Percentiles rank a stretch among this genome's conserved stretches.
Conservation (phyloP, 106 monocot genomes). For the Phalaenopsis equestris region DNA sequence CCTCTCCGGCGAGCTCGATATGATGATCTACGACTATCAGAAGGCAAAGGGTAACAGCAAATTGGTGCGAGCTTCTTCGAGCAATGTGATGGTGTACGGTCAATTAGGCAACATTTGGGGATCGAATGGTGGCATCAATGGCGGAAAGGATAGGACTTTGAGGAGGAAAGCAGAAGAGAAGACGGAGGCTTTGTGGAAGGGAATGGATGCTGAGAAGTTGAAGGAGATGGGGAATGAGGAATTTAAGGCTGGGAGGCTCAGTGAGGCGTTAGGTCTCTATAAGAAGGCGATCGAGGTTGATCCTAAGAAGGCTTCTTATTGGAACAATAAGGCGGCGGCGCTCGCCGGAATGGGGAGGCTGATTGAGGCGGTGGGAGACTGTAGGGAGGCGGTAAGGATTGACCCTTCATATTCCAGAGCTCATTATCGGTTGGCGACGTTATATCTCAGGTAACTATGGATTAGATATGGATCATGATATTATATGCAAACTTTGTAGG, state of each 20-base stretch:
- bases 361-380: conserved; percentile 41
- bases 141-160: neutral
- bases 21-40: conserved; percentile 1
- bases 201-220: conserved; percentile 37
- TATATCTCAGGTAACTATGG: conserved; percentile 42
- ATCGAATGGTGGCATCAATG: too few species aligned
- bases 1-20: conserved; percentile 6
- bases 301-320: conserved; percentile 32
- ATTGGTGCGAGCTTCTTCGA: conserved; percentile 5
- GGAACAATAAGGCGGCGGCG: conserved; percentile 59
- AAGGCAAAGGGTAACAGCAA: conserved; percentile 4
- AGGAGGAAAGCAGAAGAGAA: neutral
- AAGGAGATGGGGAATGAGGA: conserved; percentile 66
- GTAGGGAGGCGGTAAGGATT: conserved; percentile 49
- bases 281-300: conserved; percentile 32
- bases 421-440: conserved; percentile 36
- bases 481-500: too few species aligned
- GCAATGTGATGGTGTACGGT: neutral
- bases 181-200: conserved; percentile 25
- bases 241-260: conserved; percentile 38
- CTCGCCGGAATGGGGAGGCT: conserved; percentile 36
- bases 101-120: conserved; percentile 9
- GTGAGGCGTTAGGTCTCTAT: conserved; percentile 37
- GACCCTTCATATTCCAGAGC: conserved; percentile 40
- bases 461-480: neutral